Evolutionary conservation across 345 rosid species (phyloP).

Genomic region (Brassica carinata): DNA sequence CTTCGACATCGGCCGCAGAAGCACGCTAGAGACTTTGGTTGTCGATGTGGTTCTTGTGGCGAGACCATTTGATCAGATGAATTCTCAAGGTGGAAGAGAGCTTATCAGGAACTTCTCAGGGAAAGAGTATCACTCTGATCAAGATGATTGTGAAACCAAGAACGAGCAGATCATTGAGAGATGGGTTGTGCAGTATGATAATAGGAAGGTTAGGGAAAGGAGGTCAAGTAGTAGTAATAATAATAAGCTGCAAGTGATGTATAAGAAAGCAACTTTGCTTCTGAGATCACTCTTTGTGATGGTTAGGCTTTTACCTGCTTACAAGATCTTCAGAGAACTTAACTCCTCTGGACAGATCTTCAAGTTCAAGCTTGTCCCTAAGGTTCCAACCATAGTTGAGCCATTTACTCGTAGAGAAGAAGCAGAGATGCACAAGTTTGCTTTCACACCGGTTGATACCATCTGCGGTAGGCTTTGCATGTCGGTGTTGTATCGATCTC

Average conservation of each 20-base stretch:
- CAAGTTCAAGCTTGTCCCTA: conserved; percentile 66
- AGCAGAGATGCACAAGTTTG: conserved; percentile 82
- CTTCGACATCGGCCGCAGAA: conserved; percentile 73
- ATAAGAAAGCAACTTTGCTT: conserved; percentile 78
- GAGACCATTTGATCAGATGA: conserved; percentile 49
- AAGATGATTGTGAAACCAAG: conserved; percentile 59
- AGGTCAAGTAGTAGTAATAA: conserved; percentile 54
- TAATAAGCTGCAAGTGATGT: conserved; percentile 54
- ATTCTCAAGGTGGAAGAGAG: conserved; percentile 50
- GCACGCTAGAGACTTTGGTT: conserved; percentile 72
- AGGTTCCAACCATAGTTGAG: conserved; percentile 76
- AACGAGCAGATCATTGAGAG: conserved; percentile 83
- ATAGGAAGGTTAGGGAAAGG: conserved; percentile 67
- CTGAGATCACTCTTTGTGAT: conserved; percentile 82
- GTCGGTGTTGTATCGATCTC: conserved; percentile 64
- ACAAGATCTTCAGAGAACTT: conserved; percentile 76
- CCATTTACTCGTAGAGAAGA: conserved; percentile 85
- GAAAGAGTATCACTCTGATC: conserved; percentile 65
- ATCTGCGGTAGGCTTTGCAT: conserved; percentile 85
- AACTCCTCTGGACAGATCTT: conserved; percentile 69
- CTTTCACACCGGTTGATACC: conserved; percentile 81
- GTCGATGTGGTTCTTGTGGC: conserved; percentile 84
- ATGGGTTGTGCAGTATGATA: conserved; percentile 88
- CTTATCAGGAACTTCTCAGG: conserved; percentile 53
- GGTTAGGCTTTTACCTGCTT: conserved; percentile 90